Evolutionary conservation across 805 yeast species (phyloP).

Genomic region (Zygoascus ofunaensis): DNA sequence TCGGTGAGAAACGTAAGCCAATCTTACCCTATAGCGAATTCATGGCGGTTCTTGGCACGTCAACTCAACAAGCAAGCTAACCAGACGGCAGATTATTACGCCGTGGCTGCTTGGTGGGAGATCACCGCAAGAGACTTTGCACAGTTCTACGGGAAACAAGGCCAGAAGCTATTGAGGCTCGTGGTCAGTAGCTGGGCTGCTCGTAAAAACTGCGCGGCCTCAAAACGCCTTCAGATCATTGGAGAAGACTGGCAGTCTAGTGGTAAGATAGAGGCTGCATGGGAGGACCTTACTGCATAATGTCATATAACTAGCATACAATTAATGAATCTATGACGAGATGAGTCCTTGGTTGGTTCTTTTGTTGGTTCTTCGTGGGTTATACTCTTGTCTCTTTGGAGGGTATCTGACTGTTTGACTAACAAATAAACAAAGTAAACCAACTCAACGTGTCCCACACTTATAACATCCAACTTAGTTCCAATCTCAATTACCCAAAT

Average conservation of each 20-base stretch:
- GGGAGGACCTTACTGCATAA: constrained; percentile 11
- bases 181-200: constrained; percentile 45
- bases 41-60: constrained; percentile 72
- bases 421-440: no score
- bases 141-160: constrained; percentile 60
- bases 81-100: constrained; percentile 58
- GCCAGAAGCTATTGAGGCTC: constrained; percentile 45
- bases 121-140: constrained; percentile 53
- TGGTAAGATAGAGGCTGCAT: constrained; percentile 32
- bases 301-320: no score
- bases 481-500: no score
- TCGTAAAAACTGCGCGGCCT: constrained; percentile 57
- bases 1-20: constrained; percentile 10
- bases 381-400: no score
- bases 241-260: constrained; percentile 67
- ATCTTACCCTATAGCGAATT: constrained; percentile 39
- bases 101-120: constrained; percentile 89
- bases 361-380: no score
- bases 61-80: constrained; percentile 45
- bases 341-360: no score
- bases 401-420: no score
- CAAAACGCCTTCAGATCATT: constrained; percentile 62
- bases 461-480: no score
- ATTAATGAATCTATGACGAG: no score
- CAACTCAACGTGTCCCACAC: no score